Evolutionary conservation across 2,329 filamentous ascomycete species (phyloP), one percentile per base, ranked within the genome.

Genomic region (Alternaria sp.): DNA sequence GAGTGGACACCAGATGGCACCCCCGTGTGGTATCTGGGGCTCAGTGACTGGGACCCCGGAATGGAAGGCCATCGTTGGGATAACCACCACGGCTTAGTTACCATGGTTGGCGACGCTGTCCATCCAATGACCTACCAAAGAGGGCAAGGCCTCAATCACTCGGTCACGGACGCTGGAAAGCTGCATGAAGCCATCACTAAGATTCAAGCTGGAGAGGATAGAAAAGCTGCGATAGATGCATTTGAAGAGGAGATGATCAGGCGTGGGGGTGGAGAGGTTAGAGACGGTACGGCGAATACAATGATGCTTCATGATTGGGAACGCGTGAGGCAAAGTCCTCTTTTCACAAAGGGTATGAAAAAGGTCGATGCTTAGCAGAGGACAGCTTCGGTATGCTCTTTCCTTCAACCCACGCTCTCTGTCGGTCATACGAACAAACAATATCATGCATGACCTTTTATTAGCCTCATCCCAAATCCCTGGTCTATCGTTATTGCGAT

Each of bases 71-170:
- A 74, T 36, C 62, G 65, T 36, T 79, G 77, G 78, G 69, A 78
- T 42, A 75, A 74, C 44, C 70, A 72, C n/a, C 24, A 57, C 24
- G 78, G 79, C 16, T 61, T 71, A 28, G 72, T 80, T 12, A 79
- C 77, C 34, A 65, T 81, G 51, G 68, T 78, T 7, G 79, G 79
- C 5, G 79, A 81, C 61, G 79, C 79, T 2, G 75, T 73, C 47
- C 79, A 81, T 67, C 75, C 77, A 1, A 81, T 81, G 78, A 80
- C 77, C 3, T 78, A 76, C 48, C 77, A 84, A 65, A 78, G 82
- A 22, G 82, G 82, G 0, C 82, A 85, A 66, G 82, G 81, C 0
- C 74, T 84, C n/a, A 84, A 84, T 61, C 82, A 84, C 59, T 78
- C 78, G 3, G 72, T 84, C 9, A 77, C 77, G 1, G 83, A 84